Evolutionary conservation across 1,284 basidiomycete species (phyloP), one percentile per base, ranked within the genome.

Genomic region (Pisolithus thermaeus): DNA sequence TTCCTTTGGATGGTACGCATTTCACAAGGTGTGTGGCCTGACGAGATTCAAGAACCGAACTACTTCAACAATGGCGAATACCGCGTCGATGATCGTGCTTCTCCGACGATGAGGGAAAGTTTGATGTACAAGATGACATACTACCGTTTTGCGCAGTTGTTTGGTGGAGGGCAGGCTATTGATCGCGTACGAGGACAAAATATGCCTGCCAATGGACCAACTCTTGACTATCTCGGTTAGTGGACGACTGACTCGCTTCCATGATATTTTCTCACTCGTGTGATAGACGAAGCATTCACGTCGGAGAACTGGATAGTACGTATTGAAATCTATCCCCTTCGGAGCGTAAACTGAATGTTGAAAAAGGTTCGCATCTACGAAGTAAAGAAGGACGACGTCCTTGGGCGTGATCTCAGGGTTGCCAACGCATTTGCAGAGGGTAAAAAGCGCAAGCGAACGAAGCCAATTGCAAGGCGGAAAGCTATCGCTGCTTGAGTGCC

Each of bases 1-100:
- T 99, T 97, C 80, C 73, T 99, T 52, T 97, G 92, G 92, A 96
- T 96, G 93, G 90, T 98, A 56, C 84, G 97, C 53, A 98, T 98
- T 64, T 90, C 97, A 2, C 93, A 97, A 66, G 96, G 97, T 52
- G 90, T 97, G 46, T 99, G 97, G 97, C 97, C 97, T 1, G 92
- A 98, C 48, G 97, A 99, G 71, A 92, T 99, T 54, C 87, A 90
- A 64, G 97, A 99, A 72, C 78, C 84, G 30, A 88, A 90, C 66
- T 99, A 92, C 77, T 99, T 99, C 72, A 98, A 90, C 0, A 75
- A 85, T 11, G 97, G 97, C 43, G 94, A 99, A 68, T 99, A 98
- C 73, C 84, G 86, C 58, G 79, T 99, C 46, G 97, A 98, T 66
- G 92, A 92, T 40, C 74, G 77, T 46, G 97, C 97, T 46, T 83